These are phyloP conservation scores for Didymella sp. DNA, from an alignment of 2,329 filamentous ascomycete genomes.

Conservation along the genomic window DNA sequence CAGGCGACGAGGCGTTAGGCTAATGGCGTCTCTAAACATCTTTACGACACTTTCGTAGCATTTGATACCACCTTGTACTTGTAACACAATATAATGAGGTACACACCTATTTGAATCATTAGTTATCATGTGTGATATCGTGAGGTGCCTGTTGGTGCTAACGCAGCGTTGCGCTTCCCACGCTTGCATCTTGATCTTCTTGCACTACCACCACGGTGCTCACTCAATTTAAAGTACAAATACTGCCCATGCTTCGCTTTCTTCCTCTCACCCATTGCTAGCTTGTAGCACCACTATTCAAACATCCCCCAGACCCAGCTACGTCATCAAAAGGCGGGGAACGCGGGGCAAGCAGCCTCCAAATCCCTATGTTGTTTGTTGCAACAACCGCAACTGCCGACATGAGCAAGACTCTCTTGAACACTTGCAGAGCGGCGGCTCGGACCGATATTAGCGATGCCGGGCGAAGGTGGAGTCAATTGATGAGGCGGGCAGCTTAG, in stretches of 20 bases:
- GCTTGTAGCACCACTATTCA: not conserved
- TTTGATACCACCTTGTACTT: constrained; percentile 1
- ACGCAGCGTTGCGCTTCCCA: not conserved
- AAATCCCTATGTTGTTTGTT: not conserved
- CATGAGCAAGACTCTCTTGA: constrained; percentile 7
- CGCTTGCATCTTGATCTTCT: not conserved
- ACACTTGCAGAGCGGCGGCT: not conserved
- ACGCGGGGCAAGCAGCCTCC: constrained; percentile 7
- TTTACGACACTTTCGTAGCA: not conserved
- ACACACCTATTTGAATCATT: not conserved
- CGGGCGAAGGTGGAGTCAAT: not conserved
- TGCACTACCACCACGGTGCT: constrained; percentile 9
- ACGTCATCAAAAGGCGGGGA: constrained; percentile 16
- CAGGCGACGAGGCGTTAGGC: not conserved
- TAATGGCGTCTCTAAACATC: not conserved
- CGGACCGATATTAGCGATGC: constrained; percentile 9
- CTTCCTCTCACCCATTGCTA: not conserved
- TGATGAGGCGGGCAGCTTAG: not conserved
- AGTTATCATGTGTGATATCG: not conserved
- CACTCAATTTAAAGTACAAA: not conserved
- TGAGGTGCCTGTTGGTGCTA: not conserved
- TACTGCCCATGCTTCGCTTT: not conserved
- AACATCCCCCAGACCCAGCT: not conserved
- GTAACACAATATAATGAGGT: not conserved
- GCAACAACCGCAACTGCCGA: constrained; percentile 10